A percentile compares a stretch with the other conserved stretches of the same genome.
phyloP scores from a whole-genome alignment of 2,329 filamentous ascomycete species.

The Podosphaera xanthii region DNA sequence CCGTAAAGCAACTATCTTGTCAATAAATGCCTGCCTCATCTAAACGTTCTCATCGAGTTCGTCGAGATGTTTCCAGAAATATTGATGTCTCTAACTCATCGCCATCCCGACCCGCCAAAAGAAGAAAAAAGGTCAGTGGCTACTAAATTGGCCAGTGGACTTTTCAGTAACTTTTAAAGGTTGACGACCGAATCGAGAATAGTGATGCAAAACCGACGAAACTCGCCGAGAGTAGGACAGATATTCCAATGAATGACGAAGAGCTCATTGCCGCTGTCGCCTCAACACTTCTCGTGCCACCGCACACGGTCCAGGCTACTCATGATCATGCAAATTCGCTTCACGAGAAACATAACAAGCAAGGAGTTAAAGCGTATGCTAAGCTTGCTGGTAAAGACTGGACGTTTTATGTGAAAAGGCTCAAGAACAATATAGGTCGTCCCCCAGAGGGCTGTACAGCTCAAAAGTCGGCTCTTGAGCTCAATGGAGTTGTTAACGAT shows the following conservation, averaged over 20 bases:
- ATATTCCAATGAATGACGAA: slow-evolving; percentile 23
- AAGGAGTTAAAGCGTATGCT: slow-evolving; percentile 51
- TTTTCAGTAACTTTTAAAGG: slow-evolving; percentile 3
- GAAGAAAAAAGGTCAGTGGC: slow-evolving; percentile 33
- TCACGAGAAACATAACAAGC: slow-evolving; percentile 32
- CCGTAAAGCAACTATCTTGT: background rate
- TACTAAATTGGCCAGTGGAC: background rate
- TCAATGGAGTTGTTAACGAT: slow-evolving; percentile 15
- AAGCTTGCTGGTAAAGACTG: slow-evolving; percentile 65
- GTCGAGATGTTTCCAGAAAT: slow-evolving; percentile 16
- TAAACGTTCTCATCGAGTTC: slow-evolving; percentile 18
- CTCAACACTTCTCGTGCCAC: slow-evolving; percentile 9
- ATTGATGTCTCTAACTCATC: slow-evolving; percentile 22
- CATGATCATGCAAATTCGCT: slow-evolving; percentile 40
- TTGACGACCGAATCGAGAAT: slow-evolving; percentile 15
- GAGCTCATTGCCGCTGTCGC: slow-evolving; percentile 19
- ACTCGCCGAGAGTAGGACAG: slow-evolving; percentile 21
- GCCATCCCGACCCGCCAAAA: slow-evolving; percentile 37
- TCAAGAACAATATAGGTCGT: slow-evolving; percentile 56
- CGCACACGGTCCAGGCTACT: slow-evolving; percentile 31
- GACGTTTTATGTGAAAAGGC: slow-evolving; percentile 62
- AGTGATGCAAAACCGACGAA: slow-evolving; percentile 3
- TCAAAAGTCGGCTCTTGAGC: slow-evolving; percentile 10
- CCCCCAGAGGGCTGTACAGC: slow-evolving; percentile 28
- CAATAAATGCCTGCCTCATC: slow-evolving; percentile 19